These are phyloP conservation scores for Penicillium alfredii DNA, from an alignment of 495 filamentous ascomycete genomes.

Conservation along the genomic window DNA sequence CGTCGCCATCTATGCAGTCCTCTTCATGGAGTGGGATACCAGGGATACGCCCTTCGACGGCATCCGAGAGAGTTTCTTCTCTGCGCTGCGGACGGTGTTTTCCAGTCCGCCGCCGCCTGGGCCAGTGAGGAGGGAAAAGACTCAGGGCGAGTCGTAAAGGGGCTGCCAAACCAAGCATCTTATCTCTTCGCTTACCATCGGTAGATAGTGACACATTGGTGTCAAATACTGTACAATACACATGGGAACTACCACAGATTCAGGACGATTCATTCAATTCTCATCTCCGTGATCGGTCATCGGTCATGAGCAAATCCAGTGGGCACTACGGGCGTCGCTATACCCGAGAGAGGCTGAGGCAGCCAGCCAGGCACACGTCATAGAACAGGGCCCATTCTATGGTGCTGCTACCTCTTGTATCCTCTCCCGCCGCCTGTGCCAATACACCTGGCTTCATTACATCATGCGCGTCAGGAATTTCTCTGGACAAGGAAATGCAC, in stretches of 20 bases:
- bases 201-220: no score
- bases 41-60: slow-evolving; percentile 57
- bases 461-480: slow-evolving; percentile 31
- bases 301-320: slow-evolving; percentile 20
- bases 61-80: slow-evolving; percentile 36
- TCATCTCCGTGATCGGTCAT: slow-evolving; percentile 26
- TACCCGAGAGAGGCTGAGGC: slow-evolving; percentile 9
- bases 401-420: no score
- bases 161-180: slow-evolving; percentile 1
- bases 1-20: slow-evolving; percentile 62
- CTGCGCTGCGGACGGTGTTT: slow-evolving; percentile 28
- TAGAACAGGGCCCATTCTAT: no score
- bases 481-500: slow-evolving; percentile 23
- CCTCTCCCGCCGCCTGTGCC: slow-evolving; percentile 14
- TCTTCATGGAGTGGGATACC: slow-evolving; percentile 73
- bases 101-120: slow-evolving; percentile 31
- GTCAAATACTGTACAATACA: slow-evolving; percentile 6
- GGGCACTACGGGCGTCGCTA: slow-evolving; percentile 16
- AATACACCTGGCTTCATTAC: slow-evolving; percentile 34
- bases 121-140: slow-evolving; percentile 20
- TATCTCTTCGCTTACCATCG: slow-evolving; percentile 6
- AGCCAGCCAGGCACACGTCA: slow-evolving; percentile 1
- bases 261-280: slow-evolving; percentile 21
- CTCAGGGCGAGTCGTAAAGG: no score
- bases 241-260: neutral